phyloP scores from a whole-genome alignment of 495 filamentous ascomycete species.

The Aspergillus cavernicola region DNA sequence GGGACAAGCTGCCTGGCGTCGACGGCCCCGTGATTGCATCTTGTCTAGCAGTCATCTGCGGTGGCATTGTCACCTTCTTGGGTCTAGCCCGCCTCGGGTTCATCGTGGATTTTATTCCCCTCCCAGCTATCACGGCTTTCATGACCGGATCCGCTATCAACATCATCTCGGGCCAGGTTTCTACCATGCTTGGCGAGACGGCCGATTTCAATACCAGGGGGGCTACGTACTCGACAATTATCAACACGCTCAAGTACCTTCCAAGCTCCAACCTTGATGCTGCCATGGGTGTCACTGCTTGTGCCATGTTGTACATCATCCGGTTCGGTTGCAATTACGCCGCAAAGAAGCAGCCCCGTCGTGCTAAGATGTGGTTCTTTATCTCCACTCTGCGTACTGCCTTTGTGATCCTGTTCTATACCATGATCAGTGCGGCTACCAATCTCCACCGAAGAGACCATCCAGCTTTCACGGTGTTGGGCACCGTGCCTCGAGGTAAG shows the following conservation, averaged over 20 bases:
- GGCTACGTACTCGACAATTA: conserved; percentile 78
- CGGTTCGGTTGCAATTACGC: conserved; percentile 62
- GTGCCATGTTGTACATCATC: conserved; percentile 79
- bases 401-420: conserved; percentile 92
- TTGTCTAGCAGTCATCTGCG: conserved; percentile 73
- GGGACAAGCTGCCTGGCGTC: conserved; percentile 54
- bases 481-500: conserved; percentile 63
- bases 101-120: conserved; percentile 93
- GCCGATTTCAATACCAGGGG: conserved; percentile 67
- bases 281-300: conserved; percentile 83
- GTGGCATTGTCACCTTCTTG: conserved; percentile 76
- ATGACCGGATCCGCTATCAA: conserved; percentile 97
- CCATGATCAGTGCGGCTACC: conserved; percentile 81
- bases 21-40: conserved; percentile 65
- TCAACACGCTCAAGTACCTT: conserved; percentile 80
- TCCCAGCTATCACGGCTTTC: conserved; percentile 89
- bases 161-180: conserved; percentile 86
- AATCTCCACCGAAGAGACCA: conserved; percentile 57
- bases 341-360: conserved; percentile 65
- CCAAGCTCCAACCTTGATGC: conserved; percentile 68
- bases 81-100: conserved; percentile 79
- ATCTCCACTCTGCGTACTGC: conserved; percentile 80
- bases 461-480: conserved; percentile 63
- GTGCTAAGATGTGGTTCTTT: conserved; percentile 81
- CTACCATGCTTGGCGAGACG: conserved; percentile 77